These are phyloP conservation scores for Hypoxylon sp. DNA, from an alignment of 2,329 filamentous ascomycete species.

Conservation along the genomic window DNA sequence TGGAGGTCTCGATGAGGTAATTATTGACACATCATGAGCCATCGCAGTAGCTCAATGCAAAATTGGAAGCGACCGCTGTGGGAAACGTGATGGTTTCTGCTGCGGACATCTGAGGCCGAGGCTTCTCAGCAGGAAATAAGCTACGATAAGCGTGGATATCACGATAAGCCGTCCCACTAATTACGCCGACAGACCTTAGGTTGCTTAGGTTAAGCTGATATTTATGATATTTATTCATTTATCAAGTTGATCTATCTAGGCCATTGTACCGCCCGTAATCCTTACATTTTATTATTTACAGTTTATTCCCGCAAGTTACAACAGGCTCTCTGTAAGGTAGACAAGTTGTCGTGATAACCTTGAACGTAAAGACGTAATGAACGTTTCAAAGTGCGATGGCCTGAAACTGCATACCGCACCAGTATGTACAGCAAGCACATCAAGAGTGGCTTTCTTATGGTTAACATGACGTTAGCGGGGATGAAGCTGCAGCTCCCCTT, in stretches of 20 bases:
- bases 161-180: conserved; percentile 17
- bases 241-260: no score
- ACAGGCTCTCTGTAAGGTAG: no score
- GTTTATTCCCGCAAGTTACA: conserved; percentile 1
- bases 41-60: conserved; percentile 48
- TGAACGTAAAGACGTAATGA: background rate
- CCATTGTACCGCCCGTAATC: no score
- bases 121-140: conserved; percentile 17
- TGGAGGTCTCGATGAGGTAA: conserved; percentile 35
- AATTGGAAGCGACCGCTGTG: conserved; percentile 30
- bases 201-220: no score
- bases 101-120: conserved; percentile 49
- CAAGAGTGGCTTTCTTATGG: background rate
- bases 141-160: background rate
- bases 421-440: background rate
- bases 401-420: conserved; percentile 11
- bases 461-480: conserved; percentile 37
- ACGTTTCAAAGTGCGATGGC: conserved; percentile 7
- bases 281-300: no score
- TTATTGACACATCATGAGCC: conserved; percentile 44
- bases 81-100: conserved; percentile 51
- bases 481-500: conserved; percentile 14
- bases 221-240: no score
- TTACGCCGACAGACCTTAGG: background rate
- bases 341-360: background rate